Base-by-base conservation (phyloP, 164 flowering plant genomes). In the Nymphaea thermarum region DNA sequence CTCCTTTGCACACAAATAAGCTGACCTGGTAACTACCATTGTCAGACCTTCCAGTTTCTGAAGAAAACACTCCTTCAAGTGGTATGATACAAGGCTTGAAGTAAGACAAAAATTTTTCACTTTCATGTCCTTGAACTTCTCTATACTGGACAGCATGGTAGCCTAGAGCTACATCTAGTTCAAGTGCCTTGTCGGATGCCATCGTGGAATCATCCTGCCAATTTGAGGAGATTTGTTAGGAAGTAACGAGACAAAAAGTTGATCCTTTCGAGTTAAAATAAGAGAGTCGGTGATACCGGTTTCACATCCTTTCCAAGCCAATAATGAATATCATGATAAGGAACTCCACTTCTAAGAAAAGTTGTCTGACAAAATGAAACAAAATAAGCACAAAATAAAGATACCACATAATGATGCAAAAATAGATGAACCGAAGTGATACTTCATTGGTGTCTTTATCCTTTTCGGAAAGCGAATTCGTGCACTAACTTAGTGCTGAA, bases 41-140 rank as follows among this genome's bases (percentile, higher is more conserved):
- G 65, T 71, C 67, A 8, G n/a, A 45, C n/a, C 64, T 43, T 62
- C 76, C 82, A 18, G 62, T 44, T 55, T 73, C 75, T 44, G 82
- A 77, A 44, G 85, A 70, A 71, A 75, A 80, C 4, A 70, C 81
- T 60, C 93, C 93, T 71, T 85, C 81, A 57, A 79, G 16, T 5
- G 93, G 93, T 69, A 87, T 86, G 66, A 87, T 75, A 73, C 93
- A 87, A 47, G 93, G 93, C 72, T 74, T 85, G 67, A 87, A 87
- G 68, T 83, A 87, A 61, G 93, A 86, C 67, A 87, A 75, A 76
- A 87, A 87, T 71, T 80, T 87, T 73, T 76, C 85, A n/a, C 88
- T 80, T 78, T 87, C 93, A 66, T 71, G 78, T 70, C 90, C 90
- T 72, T 86, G 88, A 67, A 78, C 76, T 79, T 87, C 93, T 65